These are phyloP conservation scores for Boechera retrofracta DNA, from an alignment of 345 rosid species.

Conservation along the genomic window DNA sequence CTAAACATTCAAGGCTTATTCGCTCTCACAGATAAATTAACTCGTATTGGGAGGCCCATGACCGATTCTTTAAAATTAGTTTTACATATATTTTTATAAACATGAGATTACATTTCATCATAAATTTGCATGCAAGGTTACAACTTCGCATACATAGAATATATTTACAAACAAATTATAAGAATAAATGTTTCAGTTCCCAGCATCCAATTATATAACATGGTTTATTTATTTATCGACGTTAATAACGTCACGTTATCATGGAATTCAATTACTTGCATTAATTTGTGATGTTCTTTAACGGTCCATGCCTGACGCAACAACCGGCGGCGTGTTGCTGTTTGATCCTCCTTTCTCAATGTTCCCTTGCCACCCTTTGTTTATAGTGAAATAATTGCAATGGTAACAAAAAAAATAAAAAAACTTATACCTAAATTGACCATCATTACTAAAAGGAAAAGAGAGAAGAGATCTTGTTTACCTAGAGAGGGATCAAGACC, in stretches of 20 bases:
- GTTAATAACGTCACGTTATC: too few relatives aligned
- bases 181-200: background rate
- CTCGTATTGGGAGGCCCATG: too few relatives aligned
- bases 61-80: too few relatives aligned
- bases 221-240: slow-evolving; percentile 13
- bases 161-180: background rate
- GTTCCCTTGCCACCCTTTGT: slow-evolving; percentile 41
- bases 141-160: background rate
- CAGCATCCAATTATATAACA: background rate
- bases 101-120: background rate
- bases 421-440: background rate
- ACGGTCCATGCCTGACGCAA: slow-evolving; percentile 33
- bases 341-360: background rate
- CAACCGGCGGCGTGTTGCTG: slow-evolving; percentile 28
- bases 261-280: background rate
- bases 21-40: too few relatives aligned
- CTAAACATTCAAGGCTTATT: too few relatives aligned
- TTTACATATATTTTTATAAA: too few relatives aligned
- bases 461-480: slow-evolving; percentile 8
- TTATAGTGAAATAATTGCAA: background rate
- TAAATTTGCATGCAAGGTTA: background rate
- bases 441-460: background rate
- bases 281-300: slow-evolving; percentile 2
- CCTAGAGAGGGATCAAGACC: slow-evolving; percentile 47
- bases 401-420: background rate